phyloP scores from a whole-genome alignment of 2,329 filamentous ascomycete genomes.

The Hypoxylon rubiginosum region DNA sequence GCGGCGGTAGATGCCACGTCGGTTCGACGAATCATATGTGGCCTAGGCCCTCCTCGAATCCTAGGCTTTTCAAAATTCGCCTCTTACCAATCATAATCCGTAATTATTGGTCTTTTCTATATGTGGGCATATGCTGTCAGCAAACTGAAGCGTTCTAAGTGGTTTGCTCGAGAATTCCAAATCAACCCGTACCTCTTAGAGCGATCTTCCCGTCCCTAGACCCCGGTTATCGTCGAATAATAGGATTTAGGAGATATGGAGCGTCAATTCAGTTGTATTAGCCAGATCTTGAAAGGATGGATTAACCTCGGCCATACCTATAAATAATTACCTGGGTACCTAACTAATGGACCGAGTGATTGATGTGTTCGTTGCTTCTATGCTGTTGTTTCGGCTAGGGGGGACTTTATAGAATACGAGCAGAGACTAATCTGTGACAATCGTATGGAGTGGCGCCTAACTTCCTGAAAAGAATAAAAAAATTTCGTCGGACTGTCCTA shows the following conservation, averaged over 20 bases:
- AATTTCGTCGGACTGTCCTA: background rate
- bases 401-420: background rate
- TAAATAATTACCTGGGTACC: background rate
- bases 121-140: constrained; percentile 11
- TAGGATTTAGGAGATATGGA: background rate
- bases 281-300: background rate
- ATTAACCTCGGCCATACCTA: background rate
- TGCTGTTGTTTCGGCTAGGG: background rate
- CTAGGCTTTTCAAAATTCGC: constrained; percentile 26
- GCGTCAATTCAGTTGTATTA: background rate
- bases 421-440: background rate
- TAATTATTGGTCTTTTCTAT: constrained; percentile 13
- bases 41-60: constrained; percentile 25
- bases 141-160: constrained; percentile 15
- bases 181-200: constrained; percentile 5
- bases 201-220: background rate
- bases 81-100: constrained; percentile 38
- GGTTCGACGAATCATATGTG: constrained; percentile 32
- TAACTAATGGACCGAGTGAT: background rate
- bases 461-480: background rate
- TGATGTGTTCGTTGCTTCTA: background rate
- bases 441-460: background rate
- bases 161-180: constrained; percentile 29
- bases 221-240: background rate
- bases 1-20: constrained; percentile 28